Evolutionary conservation across 2,329 filamentous ascomycete species (phyloP).

Genomic region (Aspergillus texensis): DNA sequence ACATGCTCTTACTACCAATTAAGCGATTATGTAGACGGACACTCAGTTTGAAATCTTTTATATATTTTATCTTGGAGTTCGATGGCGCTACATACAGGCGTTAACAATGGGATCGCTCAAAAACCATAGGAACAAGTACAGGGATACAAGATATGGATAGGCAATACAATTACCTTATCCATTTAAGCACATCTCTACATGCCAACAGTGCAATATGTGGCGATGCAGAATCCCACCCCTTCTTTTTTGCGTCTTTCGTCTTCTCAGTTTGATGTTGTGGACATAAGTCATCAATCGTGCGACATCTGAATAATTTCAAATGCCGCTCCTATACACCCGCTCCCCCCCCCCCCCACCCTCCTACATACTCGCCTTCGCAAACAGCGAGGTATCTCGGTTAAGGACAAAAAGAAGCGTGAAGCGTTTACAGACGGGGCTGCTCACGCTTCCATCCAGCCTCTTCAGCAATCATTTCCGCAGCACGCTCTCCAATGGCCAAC

Average conservation of each 20-base stretch:
- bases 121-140: neutral
- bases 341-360: no score
- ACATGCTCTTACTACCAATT: neutral
- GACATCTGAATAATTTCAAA: neutral
- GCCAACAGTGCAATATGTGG: neutral
- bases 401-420: slow-evolving; percentile 12
- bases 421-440: slow-evolving; percentile 43
- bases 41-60: neutral
- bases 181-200: neutral
- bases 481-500: slow-evolving; percentile 78
- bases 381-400: neutral
- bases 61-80: neutral
- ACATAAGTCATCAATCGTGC: slow-evolving; percentile 18
- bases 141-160: neutral
- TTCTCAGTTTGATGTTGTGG: neutral
- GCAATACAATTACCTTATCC: neutral
- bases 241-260: neutral
- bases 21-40: neutral
- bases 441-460: slow-evolving; percentile 68
- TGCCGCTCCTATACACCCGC: neutral
- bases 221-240: neutral
- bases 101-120: slow-evolving; percentile 3
- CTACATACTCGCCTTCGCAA: neutral
- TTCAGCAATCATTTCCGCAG: slow-evolving; percentile 79
- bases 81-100: slow-evolving; percentile 2